Evolutionary conservation across 768 basidiomycete genomes (phyloP).

Genomic region (Russula emetica): DNA sequence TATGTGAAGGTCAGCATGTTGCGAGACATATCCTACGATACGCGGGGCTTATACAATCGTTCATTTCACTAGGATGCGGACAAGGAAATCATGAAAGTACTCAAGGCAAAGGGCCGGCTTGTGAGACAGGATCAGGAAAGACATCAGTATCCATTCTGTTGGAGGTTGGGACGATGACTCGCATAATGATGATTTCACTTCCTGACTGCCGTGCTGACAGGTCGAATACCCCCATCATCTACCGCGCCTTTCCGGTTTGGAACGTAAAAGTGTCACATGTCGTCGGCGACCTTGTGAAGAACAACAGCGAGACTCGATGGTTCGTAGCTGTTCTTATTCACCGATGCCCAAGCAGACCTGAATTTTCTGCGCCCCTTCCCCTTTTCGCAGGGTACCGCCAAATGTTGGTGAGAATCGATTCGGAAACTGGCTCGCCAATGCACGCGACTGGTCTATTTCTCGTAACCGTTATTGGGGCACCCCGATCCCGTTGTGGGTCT

Average conservation of each 20-base stretch:
- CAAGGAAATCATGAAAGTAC: constrained; percentile 84
- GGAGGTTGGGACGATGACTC: constrained; percentile 57
- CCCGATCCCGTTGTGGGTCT: constrained; percentile 94
- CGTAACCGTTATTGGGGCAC: constrained; percentile 99
- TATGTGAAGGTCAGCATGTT: constrained; percentile 72
- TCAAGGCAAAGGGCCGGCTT: constrained; percentile 84
- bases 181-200: constrained; percentile 3
- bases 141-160: constrained; percentile 96
- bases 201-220: constrained; percentile 38
- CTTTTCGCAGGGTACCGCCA: constrained; percentile 73
- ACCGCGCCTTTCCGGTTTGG: constrained; percentile 95
- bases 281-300: constrained; percentile 79
- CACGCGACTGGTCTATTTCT: constrained; percentile 99
- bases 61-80: constrained; percentile 66
- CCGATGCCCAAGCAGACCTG: neutral
- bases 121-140: constrained; percentile 81
- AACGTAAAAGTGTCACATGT: constrained; percentile 86
- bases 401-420: constrained; percentile 87
- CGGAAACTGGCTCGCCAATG: constrained; percentile 96
- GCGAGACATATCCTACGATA: neutral
- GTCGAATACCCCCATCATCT: constrained; percentile 91
- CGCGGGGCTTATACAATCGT: neutral
- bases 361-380: neutral
- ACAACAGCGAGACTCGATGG: constrained; percentile 92
- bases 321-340: constrained; percentile 32